Percentiles rank a stretch among this genome's conserved stretches.
Evolutionary conservation across 352 stramenopile genomes (phyloP).

Genomic region (Plasmopara muralis): DNA sequence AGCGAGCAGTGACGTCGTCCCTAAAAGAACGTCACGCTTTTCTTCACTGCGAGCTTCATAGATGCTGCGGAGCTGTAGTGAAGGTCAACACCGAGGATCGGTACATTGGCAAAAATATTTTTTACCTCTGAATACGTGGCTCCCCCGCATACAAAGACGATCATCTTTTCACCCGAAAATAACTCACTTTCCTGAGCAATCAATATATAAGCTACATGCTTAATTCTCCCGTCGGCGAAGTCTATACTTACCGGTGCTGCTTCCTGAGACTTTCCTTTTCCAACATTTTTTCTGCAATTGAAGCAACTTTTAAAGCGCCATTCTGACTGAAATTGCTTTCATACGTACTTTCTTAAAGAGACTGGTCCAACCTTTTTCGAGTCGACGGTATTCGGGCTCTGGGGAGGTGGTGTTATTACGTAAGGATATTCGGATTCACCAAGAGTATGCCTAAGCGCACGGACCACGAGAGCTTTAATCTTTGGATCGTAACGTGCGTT

Average conservation of each 20-base stretch:
- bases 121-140: constrained; percentile 92
- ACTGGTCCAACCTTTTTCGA: constrained; percentile 53
- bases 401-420: constrained; percentile 66
- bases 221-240: neutral
- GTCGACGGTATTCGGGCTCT: constrained; percentile 25
- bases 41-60: constrained; percentile 64
- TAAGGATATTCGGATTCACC: constrained; percentile 71
- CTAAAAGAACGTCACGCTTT: constrained; percentile 67
- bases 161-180: constrained; percentile 83
- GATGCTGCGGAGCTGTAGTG: constrained; percentile 58
- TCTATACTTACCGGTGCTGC: constrained; percentile 11
- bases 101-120: neutral
- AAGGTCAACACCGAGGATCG: neutral
- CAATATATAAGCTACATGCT: neutral
- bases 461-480: constrained; percentile 54
- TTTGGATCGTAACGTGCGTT: constrained; percentile 73
- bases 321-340: neutral
- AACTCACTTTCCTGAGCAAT: constrained; percentile 41
- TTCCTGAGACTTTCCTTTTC: constrained; percentile 26
- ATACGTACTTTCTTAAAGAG: constrained; percentile 67
- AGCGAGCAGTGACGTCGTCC: constrained; percentile 63
- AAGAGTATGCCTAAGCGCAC: constrained; percentile 56
- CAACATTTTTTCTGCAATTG: constrained; percentile 30
- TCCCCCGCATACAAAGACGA: constrained; percentile 94
- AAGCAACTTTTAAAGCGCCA: constrained; percentile 3